These are phyloP conservation scores for Dactylella cylindrospora DNA, from an alignment of 2,329 filamentous ascomycete genomes.

Conservation along the genomic window DNA sequence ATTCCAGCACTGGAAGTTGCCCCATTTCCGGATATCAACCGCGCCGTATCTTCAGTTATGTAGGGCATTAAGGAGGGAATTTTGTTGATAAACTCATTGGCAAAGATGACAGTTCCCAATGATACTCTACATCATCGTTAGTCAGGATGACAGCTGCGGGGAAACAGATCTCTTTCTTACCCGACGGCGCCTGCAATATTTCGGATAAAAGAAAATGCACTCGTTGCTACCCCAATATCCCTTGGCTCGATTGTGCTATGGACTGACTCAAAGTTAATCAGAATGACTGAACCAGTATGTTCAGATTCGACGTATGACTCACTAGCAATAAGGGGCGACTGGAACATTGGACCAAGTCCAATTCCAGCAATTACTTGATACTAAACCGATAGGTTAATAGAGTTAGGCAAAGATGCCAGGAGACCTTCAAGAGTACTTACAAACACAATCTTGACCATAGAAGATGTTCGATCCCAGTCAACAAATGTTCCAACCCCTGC, in stretches of 20 bases:
- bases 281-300: background rate
- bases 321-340: conserved; percentile 48
- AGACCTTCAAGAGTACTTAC: conserved; percentile 53
- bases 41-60: conserved; percentile 59
- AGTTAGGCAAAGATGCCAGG: conserved; percentile 60
- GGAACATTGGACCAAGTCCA: conserved; percentile 48
- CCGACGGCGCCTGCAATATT: conserved; percentile 61
- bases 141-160: background rate
- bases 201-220: conserved; percentile 63
- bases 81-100: conserved; percentile 69
- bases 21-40: conserved; percentile 60
- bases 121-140: conserved; percentile 15
- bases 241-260: conserved; percentile 63
- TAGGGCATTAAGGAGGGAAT: conserved; percentile 56
- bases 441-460: conserved; percentile 62
- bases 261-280: conserved; percentile 50
- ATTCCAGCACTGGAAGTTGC: conserved; percentile 64
- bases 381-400: background rate
- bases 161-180: conserved; percentile 3
- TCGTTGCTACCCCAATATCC: conserved; percentile 66
- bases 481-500: conserved; percentile 68
- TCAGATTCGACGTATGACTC: conserved; percentile 1
- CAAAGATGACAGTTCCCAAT: conserved; percentile 74
- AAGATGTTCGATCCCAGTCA: conserved; percentile 60
- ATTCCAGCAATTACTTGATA: conserved; percentile 47